Percentiles rank a stretch among this genome's conserved stretches.
These are phyloP conservation scores for Pogostemon cablin DNA, from an alignment of 257 asterid genomes.

Conservation along the genomic window DNA sequence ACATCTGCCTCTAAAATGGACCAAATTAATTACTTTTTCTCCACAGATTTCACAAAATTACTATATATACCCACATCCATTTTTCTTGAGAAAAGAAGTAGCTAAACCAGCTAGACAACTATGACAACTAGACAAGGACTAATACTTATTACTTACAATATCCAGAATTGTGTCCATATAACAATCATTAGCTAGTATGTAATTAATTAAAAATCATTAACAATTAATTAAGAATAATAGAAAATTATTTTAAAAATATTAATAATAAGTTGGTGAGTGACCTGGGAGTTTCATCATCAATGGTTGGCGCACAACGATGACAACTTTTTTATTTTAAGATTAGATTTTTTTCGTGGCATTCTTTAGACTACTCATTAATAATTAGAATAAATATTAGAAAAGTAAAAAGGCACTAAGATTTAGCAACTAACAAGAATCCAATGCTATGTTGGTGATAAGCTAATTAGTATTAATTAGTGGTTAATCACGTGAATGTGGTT, in stretches of 20 bases:
- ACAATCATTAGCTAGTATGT: not conserved
- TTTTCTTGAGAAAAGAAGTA: not conserved
- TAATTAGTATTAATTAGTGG: constrained; percentile 19
- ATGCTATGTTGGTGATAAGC: constrained; percentile 44
- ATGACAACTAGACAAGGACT: no score
- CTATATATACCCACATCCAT: not conserved
- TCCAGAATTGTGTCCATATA: not conserved
- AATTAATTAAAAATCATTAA: not conserved
- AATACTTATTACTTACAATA: not conserved
- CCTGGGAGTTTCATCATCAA: not conserved
- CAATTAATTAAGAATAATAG: not conserved
- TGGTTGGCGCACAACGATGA: not conserved
- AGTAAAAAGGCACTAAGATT: constrained; percentile 27
- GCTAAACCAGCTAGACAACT: not conserved
- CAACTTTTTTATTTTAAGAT: not conserved
- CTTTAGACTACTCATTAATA: not conserved
- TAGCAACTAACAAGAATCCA: constrained; percentile 41
- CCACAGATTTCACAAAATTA: no score
- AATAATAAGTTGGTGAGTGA: not conserved
- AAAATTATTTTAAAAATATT: not conserved
- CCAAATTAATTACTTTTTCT: no score
- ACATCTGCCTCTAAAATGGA: no score
- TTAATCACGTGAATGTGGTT: constrained; percentile 17
- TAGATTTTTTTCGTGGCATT: not conserved
- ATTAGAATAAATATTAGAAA: not conserved